Conservation (phyloP, 805 yeast species). For the Pichia pseudocactophila region DNA sequence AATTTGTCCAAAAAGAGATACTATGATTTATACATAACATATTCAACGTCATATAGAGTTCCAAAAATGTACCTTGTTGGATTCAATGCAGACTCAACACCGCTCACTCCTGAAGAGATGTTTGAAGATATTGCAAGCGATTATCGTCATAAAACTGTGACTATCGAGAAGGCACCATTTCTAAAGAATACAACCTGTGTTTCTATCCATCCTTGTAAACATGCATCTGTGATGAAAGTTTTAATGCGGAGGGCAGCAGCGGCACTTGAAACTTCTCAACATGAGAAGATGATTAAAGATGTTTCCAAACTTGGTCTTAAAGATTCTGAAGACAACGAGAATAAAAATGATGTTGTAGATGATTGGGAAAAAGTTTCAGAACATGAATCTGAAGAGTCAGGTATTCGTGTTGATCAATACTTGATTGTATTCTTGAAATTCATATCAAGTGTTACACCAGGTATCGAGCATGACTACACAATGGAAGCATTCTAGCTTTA, state of each 20-base stretch:
- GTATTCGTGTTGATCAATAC: slow-evolving; percentile 84
- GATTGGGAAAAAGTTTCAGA: slow-evolving; percentile 10
- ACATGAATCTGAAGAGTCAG: slow-evolving; percentile 14
- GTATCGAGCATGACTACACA: slow-evolving; percentile 96
- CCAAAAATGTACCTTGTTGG: slow-evolving; percentile 93
- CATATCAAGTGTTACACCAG: slow-evolving; percentile 95
- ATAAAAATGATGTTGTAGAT: slow-evolving; percentile 20
- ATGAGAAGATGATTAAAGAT: slow-evolving; percentile 28
- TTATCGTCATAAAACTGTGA: slow-evolving; percentile 91
- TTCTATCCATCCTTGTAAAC: slow-evolving; percentile 94
- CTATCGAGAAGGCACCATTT: slow-evolving; percentile 89
- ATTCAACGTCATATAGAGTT: slow-evolving; percentile 90
- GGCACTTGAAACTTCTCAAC: slow-evolving; percentile 24
- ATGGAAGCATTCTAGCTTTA: slow-evolving; percentile 71
- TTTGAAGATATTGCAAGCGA: slow-evolving; percentile 90
- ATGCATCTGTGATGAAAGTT: slow-evolving; percentile 89
- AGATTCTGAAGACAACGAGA: slow-evolving; percentile 21
- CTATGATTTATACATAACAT: slow-evolving; percentile 84
- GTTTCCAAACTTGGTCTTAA: slow-evolving; percentile 41
- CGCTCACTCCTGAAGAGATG: slow-evolving; percentile 82
- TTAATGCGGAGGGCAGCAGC: slow-evolving; percentile 64
- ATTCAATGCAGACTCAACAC: slow-evolving; percentile 72
- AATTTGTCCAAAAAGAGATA: slow-evolving; percentile 45
- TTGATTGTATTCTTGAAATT: slow-evolving; percentile 83
- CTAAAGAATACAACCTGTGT: slow-evolving; percentile 65